Base-by-base conservation (phyloP, 2,329 filamentous ascomycete species). In the Sarocladium kiliense region DNA sequence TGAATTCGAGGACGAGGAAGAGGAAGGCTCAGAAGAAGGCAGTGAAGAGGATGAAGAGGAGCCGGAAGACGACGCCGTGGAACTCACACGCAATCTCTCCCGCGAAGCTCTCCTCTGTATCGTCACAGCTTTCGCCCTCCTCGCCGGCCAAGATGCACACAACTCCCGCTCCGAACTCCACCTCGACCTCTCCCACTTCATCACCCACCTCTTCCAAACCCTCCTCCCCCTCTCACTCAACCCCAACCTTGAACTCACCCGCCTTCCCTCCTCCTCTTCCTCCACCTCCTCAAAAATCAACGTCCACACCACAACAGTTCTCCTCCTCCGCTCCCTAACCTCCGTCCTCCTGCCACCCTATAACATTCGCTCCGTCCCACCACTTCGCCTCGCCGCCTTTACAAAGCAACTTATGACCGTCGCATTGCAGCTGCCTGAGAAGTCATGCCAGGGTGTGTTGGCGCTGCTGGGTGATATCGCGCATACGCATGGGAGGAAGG, bases 141-240 rank as follows among this genome's bases (percentile, higher is more conserved):
- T 99, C 37, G 89, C 94, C 60, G 93, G 94, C 50, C 94, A 99
- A 74, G 93, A 97, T 65, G 91, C 86, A 16, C 87, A 89, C 73
- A 93, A 91, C 72, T 88, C 91, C 50, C 88, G 91, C 56, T 82
- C 86, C 42, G 80, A 86, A 44, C 81, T 97, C 3, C 89, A 92
- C 65, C 85, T 99, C 50, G 95, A 99, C 69, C 83, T 99, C 36
- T 91, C 88, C 64, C 97, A 92, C 79, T 99, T 99, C 79, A 92
- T 91, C 64, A 90, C 88, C 14, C 89, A 97, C 71, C 88, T 99
- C 57, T 99, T 96, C 78, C 87, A 86, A 62, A 89, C 89, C 16
- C 81, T 99, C 4, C 82, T 93, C 62, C 79, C 87, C 1, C 81
- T 96, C 25, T 86, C 88, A 2, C 77, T 92, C 50, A 88, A 95